A percentile compares a stretch with the other conserved stretches of the same genome.
These are phyloP conservation scores for Chaetoceros muelleri DNA, from an alignment of 108 stramenopile species.

Conservation along the genomic window DNA sequence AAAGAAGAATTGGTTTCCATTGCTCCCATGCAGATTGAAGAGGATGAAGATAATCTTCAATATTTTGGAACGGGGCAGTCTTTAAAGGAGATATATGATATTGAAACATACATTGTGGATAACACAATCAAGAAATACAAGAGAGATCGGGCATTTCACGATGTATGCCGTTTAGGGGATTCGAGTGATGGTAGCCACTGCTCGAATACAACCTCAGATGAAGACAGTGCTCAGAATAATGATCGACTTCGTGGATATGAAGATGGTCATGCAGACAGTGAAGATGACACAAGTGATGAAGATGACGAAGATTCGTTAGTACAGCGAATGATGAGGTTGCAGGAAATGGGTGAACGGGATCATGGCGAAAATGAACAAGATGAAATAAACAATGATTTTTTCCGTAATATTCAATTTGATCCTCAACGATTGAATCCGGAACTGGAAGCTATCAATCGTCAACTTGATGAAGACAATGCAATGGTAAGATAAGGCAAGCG, in stretches of 20 bases:
- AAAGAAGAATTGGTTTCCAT: conserved; percentile 3
- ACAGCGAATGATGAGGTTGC: neutral
- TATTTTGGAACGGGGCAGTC: neutral
- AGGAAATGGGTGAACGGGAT: conserved; percentile 5
- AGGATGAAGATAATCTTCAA: conserved; percentile 18
- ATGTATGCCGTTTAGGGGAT: too few species aligned
- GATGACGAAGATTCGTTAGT: neutral
- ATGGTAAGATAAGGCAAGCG: conserved; percentile 23
- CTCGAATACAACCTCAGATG: too few species aligned
- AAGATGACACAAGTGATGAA: neutral
- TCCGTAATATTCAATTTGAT: neutral
- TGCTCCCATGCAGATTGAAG: conserved; percentile 19
- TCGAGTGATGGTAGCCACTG: too few species aligned
- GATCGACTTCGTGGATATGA: too few species aligned
- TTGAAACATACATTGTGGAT: too few species aligned
- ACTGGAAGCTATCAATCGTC: conserved; percentile 58
- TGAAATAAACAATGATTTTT: neutral
- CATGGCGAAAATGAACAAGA: neutral
- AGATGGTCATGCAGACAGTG: too few species aligned
- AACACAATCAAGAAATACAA: too few species aligned
- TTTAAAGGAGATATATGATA: neutral
- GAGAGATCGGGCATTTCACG: too few species aligned
- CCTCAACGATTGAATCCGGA: conserved; percentile 19
- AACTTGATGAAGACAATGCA: conserved; percentile 48
- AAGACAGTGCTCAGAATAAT: too few species aligned